Percentiles rank a stretch among this genome's conserved stretches.
phyloP scores from a whole-genome alignment of 106 monocot genomes.

The Dendrobium nobile region DNA sequence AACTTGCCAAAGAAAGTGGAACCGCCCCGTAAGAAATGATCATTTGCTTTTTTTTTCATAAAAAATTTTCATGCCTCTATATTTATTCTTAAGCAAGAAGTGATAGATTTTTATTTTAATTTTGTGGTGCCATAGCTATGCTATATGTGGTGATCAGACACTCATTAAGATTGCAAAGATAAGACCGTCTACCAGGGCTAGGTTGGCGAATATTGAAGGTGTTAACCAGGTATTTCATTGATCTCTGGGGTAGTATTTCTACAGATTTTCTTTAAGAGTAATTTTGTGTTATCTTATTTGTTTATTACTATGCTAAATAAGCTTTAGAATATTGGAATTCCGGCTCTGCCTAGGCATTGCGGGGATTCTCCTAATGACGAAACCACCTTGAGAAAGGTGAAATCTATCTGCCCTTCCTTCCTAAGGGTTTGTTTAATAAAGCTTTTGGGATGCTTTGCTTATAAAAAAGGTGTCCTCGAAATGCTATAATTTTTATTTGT shows the following conservation, averaged over 20 bases:
- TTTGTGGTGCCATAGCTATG: conserved; percentile 51
- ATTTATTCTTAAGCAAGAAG: background rate
- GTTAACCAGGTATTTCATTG: conserved; percentile 78
- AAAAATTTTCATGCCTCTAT: background rate
- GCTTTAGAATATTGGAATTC: background rate
- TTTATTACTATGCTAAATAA: background rate
- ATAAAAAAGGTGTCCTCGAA: too few relatives aligned
- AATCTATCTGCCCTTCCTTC: too few relatives aligned
- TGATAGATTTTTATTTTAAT: background rate
- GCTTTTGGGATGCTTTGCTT: too few relatives aligned
- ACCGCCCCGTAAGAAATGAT: conserved; percentile 80
- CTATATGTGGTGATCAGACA: conserved; percentile 95
- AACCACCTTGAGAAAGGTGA: too few relatives aligned
- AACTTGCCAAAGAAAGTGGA: conserved; percentile 73
- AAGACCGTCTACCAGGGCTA: conserved; percentile 79
- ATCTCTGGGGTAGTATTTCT: background rate
- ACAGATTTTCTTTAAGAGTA: background rate
- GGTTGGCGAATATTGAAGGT: conserved; percentile 91
- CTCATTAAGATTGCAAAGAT: conserved; percentile 65
- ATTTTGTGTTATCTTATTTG: background rate
- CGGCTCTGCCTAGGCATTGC: too few relatives aligned
- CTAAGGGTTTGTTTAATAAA: too few relatives aligned
- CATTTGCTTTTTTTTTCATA: background rate
- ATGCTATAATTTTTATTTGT: too few relatives aligned
- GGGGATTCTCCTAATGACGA: too few relatives aligned